Conservation (phyloP, 305 asterid genomes). For the Fraxinus nigra region DNA sequence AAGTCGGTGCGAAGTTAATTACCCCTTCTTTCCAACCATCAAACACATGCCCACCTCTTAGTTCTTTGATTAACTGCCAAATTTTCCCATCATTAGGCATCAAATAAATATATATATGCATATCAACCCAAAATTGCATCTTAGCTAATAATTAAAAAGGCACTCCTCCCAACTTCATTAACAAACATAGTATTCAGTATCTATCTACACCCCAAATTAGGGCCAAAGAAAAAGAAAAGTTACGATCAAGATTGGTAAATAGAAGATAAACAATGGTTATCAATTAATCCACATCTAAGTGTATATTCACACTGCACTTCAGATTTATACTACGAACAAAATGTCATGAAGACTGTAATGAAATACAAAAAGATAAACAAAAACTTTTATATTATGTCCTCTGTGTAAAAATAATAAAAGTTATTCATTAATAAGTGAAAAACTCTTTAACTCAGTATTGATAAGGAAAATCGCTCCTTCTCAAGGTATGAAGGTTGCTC, state of each 20-base stretch:
- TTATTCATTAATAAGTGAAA: neutral
- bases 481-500: neutral
- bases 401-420: neutral
- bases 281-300: neutral
- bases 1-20: constrained; percentile 82
- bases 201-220: neutral
- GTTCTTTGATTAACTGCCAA: constrained; percentile 65
- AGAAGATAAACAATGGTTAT: neutral
- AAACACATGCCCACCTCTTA: constrained; percentile 65
- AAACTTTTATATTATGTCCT: neutral
- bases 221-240: neutral
- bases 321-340: neutral
- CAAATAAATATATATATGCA: neutral
- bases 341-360: neutral
- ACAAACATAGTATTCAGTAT: neutral
- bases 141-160: neutral
- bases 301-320: neutral
- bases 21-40: constrained; percentile 89
- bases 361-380: neutral
- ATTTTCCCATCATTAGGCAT: constrained; percentile 15
- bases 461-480: neutral
- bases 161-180: neutral
- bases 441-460: neutral
- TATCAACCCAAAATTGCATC: neutral
- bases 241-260: neutral